phyloP scores from a whole-genome alignment of 352 stramenopile species.

The Plasmopara viticola region DNA sequence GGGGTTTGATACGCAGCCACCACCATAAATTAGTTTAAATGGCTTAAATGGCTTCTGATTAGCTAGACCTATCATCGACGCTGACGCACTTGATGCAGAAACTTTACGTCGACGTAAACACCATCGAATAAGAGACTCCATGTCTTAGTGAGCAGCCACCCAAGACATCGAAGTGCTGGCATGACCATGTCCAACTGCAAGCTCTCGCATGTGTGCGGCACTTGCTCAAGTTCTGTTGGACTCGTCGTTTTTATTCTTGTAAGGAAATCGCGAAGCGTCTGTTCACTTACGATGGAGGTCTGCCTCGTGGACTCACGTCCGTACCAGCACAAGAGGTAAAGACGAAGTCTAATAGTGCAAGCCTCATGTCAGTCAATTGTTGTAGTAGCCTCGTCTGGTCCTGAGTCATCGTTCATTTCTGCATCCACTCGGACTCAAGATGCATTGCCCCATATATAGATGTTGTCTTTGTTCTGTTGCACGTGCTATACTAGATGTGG shows the following conservation, averaged over 20 bases:
- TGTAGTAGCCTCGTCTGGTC: slow-evolving; percentile 10
- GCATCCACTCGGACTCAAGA: slow-evolving; percentile 7
- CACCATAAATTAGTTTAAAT: no score
- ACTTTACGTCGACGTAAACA: slow-evolving; percentile 66
- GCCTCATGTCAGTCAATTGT: no score
- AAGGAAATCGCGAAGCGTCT: slow-evolving; percentile 43
- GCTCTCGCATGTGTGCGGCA: slow-evolving; percentile 50
- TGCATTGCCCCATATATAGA: slow-evolving; percentile 9
- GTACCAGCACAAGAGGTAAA: no score
- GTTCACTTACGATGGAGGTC: slow-evolving; percentile 28
- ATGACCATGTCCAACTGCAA: slow-evolving; percentile 75
- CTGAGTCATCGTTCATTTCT: slow-evolving; percentile 13
- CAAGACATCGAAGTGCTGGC: slow-evolving; percentile 62
- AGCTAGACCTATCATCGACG: no score
- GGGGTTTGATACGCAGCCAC: no score
- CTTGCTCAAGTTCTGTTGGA: slow-evolving; percentile 23
- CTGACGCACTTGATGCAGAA: slow-evolving; percentile 45
- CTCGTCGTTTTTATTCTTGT: slow-evolving; percentile 20
- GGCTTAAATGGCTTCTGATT: no score
- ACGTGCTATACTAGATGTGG: slow-evolving; percentile 54
- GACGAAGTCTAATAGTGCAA: no score
- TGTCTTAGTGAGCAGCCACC: slow-evolving; percentile 76
- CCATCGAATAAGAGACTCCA: slow-evolving; percentile 72
- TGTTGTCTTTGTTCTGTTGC: slow-evolving; percentile 19
- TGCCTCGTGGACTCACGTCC: no score